Conservation (phyloP, 2,329 filamentous ascomycete genomes). For the Xylariaceae sp. region DNA sequence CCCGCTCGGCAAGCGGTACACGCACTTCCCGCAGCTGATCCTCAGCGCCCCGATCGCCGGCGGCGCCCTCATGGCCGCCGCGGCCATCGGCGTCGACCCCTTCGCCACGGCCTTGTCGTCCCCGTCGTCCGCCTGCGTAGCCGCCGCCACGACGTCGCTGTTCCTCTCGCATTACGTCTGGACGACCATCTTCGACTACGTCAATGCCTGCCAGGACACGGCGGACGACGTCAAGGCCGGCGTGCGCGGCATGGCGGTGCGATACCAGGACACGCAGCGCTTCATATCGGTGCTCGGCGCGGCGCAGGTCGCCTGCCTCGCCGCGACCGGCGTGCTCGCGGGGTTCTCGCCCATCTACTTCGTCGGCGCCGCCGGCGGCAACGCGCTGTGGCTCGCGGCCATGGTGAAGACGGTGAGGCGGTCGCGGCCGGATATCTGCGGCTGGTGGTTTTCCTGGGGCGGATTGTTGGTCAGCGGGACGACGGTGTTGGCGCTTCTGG, state of each 20-base stretch:
- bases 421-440: slow-evolving; percentile 19
- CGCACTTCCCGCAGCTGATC: slow-evolving; percentile 46
- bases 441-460: slow-evolving; percentile 24
- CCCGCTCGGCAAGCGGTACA: slow-evolving; percentile 46
- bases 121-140: background rate
- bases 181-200: slow-evolving; percentile 46
- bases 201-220: slow-evolving; percentile 48
- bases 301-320: slow-evolving; percentile 17
- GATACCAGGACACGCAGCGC: slow-evolving; percentile 14
- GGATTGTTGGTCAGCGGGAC: slow-evolving; percentile 22
- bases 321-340: slow-evolving; percentile 13
- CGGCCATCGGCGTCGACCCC: slow-evolving; percentile 40
- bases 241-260: slow-evolving; percentile 46
- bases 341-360: slow-evolving; percentile 7
- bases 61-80: slow-evolving; percentile 44
- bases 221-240: slow-evolving; percentile 44
- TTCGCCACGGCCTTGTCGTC: slow-evolving; percentile 22
- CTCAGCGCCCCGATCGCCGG: slow-evolving; percentile 46
- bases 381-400: slow-evolving; percentile 17
- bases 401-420: slow-evolving; percentile 22
- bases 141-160: slow-evolving; percentile 40
- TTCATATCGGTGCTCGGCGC: slow-evolving; percentile 13
- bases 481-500: slow-evolving; percentile 17
- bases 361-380: slow-evolving; percentile 14
- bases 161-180: slow-evolving; percentile 35